Percentiles rank a stretch among this genome's conserved stretches.
Evolutionary conservation across 208 protist species (phyloP).

Genomic region (Trypanosoma cruzi): DNA sequence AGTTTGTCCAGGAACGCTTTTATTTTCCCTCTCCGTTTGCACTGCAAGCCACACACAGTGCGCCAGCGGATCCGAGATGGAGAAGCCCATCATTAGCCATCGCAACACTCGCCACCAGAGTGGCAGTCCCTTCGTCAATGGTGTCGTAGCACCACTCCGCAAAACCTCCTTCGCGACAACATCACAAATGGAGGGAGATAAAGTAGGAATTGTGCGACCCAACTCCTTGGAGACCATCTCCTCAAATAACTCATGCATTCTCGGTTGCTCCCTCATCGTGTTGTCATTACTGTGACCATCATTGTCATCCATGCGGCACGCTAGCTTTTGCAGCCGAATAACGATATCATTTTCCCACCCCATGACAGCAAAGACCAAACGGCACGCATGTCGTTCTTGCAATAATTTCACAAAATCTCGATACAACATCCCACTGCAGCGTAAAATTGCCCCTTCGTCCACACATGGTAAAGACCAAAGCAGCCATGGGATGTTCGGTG

Average conservation of each 20-base stretch:
- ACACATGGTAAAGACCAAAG: neutral
- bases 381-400: conserved; percentile 5
- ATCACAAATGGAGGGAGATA: neutral
- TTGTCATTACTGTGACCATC: neutral
- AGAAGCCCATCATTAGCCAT: too few species aligned
- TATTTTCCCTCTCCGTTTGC: too few species aligned
- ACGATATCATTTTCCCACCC: conserved; percentile 12
- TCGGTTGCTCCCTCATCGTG: neutral
- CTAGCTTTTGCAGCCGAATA: neutral
- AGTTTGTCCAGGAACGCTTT: too few species aligned
- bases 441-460: neutral
- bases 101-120: too few species aligned
- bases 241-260: neutral
- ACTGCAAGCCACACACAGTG: too few species aligned
- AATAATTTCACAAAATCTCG: conserved; percentile 1
- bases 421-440: conserved; percentile 3
- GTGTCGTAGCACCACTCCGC: too few species aligned
- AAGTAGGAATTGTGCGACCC: neutral
- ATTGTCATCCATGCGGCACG: neutral
- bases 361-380: conserved; percentile 2
- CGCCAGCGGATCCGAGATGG: too few species aligned
- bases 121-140: too few species aligned
- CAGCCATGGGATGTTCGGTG: neutral
- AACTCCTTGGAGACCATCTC: neutral
- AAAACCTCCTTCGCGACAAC: conserved; percentile 1